Conservation (phyloP, 345 rosid genomes). For the Syzygium aromaticum region DNA sequence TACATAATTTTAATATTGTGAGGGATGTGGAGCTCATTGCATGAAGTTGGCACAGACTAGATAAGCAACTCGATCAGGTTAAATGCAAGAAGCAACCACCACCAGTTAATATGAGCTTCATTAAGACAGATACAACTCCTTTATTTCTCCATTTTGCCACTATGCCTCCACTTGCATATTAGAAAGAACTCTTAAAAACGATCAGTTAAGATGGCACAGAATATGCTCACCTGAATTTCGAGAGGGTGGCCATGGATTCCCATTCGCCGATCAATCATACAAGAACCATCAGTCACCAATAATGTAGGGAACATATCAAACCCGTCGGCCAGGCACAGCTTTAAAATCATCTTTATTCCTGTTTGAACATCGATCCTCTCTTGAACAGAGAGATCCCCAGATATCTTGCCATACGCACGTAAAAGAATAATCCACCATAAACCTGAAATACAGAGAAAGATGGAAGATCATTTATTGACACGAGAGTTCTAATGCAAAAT, state of each 20-base stretch:
- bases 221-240: constrained; percentile 62
- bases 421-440: constrained; percentile 94
- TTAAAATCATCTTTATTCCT: constrained; percentile 85
- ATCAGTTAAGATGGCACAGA: neutral
- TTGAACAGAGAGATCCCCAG: constrained; percentile 81
- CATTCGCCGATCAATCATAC: constrained; percentile 96
- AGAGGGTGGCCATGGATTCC: constrained; percentile 95
- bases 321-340: constrained; percentile 72
- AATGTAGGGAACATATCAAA: constrained; percentile 93
- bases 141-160: neutral
- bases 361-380: constrained; percentile 87
- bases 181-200: neutral
- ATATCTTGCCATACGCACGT: constrained; percentile 84
- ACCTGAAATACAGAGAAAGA: constrained; percentile 36
- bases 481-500: neutral
- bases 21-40: neutral
- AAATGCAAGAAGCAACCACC: neutral
- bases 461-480: neutral
- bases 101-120: neutral
- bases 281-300: constrained; percentile 87
- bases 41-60: neutral
- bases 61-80: neutral
- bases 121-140: neutral
- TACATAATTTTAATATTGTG: neutral
- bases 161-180: neutral